Evolutionary conservation across 2,329 filamentous ascomycete species (phyloP).

Genomic region (Aspergillus sp.): DNA sequence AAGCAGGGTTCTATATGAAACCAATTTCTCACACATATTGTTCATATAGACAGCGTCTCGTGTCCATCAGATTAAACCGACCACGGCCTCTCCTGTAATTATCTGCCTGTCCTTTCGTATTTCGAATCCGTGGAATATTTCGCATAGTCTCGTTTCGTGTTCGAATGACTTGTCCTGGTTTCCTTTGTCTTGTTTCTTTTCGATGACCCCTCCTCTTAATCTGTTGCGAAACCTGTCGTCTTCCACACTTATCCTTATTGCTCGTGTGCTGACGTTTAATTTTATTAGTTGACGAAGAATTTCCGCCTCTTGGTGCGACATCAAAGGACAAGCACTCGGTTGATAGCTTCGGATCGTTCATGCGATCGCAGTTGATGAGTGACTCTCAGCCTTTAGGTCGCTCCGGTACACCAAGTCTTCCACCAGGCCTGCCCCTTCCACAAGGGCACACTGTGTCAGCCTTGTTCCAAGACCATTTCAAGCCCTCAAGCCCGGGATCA

Average conservation of each 20-base stretch:
- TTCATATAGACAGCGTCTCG: constrained; percentile 41
- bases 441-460: constrained; percentile 40
- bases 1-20: constrained; percentile 46
- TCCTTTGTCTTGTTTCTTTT: constrained; percentile 15
- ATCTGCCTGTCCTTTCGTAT: constrained; percentile 32
- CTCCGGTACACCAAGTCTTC: constrained; percentile 40
- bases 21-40: constrained; percentile 47
- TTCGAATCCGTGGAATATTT: constrained; percentile 18
- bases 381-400: constrained; percentile 32
- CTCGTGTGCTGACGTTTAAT: constrained; percentile 27
- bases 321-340: constrained; percentile 36
- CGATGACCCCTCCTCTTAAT: not conserved
- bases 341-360: constrained; percentile 38
- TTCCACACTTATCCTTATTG: constrained; percentile 8
- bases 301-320: constrained; percentile 45
- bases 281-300: constrained; percentile 46
- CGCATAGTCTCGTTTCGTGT: constrained; percentile 17
- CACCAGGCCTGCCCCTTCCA: constrained; percentile 44
- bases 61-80: constrained; percentile 26
- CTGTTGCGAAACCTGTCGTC: not conserved
- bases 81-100: constrained; percentile 37
- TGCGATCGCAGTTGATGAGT: constrained; percentile 33
- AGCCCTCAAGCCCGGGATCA: constrained; percentile 31
- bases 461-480: constrained; percentile 32
- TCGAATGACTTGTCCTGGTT: constrained; percentile 18